Conservation (phyloP, 2,329 filamentous ascomycete genomes). For the Hypoxylon sp. region DNA sequence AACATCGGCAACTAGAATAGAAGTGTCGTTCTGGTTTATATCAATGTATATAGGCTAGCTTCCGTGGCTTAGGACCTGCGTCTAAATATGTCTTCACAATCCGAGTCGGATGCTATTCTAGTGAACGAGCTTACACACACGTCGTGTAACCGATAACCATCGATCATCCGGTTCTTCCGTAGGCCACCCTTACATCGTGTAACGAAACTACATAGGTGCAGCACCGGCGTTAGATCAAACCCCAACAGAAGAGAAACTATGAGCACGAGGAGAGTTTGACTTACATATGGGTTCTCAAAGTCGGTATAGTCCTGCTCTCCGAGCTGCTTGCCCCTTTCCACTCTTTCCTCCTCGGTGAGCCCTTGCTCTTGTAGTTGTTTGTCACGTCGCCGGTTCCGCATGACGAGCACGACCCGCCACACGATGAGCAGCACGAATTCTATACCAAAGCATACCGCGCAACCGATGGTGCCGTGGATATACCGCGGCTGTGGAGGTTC, state of each 20-base stretch:
- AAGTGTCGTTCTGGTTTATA: neutral
- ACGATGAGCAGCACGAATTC: conserved; percentile 56
- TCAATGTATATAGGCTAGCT: neutral
- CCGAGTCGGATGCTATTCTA: neutral
- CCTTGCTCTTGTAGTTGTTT: conserved; percentile 51
- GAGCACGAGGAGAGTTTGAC: conserved; percentile 22
- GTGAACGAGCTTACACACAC: neutral
- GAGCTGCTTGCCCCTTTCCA: conserved; percentile 52
- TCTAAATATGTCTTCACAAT: neutral
- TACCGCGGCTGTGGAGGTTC: conserved; percentile 57
- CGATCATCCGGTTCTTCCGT: neutral
- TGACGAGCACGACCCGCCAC: conserved; percentile 60
- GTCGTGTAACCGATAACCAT: neutral
- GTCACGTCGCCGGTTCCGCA: conserved; percentile 57
- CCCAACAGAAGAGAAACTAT: neutral
- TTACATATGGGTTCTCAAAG: conserved; percentile 58
- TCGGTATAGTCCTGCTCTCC: conserved; percentile 58
- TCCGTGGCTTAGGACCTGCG: neutral
- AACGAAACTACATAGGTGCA: conserved; percentile 45
- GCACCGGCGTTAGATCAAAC: neutral
- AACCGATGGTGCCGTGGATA: conserved; percentile 59
- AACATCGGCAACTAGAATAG: neutral
- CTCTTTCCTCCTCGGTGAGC: conserved; percentile 55
- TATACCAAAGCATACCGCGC: conserved; percentile 58
- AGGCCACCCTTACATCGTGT: conserved; percentile 45